These are phyloP conservation scores for Austroboletus festivus DNA, from an alignment of 768 basidiomycete species.

Conservation along the genomic window DNA sequence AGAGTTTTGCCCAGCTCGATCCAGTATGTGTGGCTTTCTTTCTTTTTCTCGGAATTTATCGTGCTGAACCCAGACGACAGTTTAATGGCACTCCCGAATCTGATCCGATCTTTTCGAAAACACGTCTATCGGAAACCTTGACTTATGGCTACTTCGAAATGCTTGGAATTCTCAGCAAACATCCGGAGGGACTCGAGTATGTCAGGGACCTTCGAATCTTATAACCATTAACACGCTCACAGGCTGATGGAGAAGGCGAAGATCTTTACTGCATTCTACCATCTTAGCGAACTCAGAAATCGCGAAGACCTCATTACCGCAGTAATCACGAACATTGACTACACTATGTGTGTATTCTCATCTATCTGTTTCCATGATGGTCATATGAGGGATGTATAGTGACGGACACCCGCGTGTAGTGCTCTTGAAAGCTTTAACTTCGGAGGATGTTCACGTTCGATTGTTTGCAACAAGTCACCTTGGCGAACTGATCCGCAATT, in stretches of 20 bases:
- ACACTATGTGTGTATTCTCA: conserved; percentile 62
- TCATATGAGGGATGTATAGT: conserved; percentile 39
- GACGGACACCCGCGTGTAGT: conserved; percentile 95
- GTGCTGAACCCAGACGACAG: conserved; percentile 34
- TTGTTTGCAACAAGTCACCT: conserved; percentile 86
- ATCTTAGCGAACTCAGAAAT: conserved; percentile 84
- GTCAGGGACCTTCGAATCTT: conserved; percentile 24
- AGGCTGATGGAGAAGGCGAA: conserved; percentile 90
- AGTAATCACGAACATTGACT: conserved; percentile 90
- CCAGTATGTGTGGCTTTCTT: conserved; percentile 53
- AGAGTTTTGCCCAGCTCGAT: conserved; percentile 89
- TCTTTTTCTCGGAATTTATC: background rate
- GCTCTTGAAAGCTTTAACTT: conserved; percentile 90
- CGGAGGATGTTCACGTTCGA: conserved; percentile 87
- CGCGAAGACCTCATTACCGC: conserved; percentile 90
- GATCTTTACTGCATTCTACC: conserved; percentile 95
- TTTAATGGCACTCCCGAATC: conserved; percentile 70
- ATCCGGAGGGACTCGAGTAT: conserved; percentile 86
- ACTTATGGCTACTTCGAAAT: conserved; percentile 95
- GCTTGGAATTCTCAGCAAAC: conserved; percentile 87
- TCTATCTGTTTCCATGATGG: background rate
- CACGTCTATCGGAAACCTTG: conserved; percentile 75
- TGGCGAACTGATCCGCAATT: conserved; percentile 71
- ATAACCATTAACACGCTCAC: background rate
- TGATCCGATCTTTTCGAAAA: conserved; percentile 83